phyloP scores from a whole-genome alignment of 176 grass and related monocot species.

The Elymus sibiricus region DNA sequence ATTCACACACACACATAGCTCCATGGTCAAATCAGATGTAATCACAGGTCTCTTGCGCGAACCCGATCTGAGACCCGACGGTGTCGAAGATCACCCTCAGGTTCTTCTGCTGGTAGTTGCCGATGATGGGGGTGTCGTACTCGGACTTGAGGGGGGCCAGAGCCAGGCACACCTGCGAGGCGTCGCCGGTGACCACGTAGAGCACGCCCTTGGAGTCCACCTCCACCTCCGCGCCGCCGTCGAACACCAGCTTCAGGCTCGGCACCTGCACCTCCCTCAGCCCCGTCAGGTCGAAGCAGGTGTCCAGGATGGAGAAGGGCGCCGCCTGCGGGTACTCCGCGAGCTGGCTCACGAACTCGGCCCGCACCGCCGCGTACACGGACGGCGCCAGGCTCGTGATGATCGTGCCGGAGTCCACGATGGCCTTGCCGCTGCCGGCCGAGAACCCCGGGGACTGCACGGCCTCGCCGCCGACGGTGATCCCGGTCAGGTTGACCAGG shows the following conservation, averaged over 20 bases:
- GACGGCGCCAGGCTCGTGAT: conserved; percentile 73
- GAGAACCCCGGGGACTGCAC: conserved; percentile 44
- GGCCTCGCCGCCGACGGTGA: conserved; percentile 47
- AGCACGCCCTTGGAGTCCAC: conserved; percentile 77
- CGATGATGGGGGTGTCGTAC: conserved; percentile 67
- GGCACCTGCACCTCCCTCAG: conserved; percentile 68
- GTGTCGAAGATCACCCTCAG: conserved; percentile 83
- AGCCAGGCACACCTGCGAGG: conserved; percentile 83
- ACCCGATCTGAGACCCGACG: conserved; percentile 53
- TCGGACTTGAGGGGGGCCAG: conserved; percentile 67
- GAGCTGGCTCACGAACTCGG: conserved; percentile 62
- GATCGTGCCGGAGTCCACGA: conserved; percentile 93
- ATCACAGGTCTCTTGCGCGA: conserved; percentile 76
- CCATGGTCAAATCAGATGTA: conserved; percentile 37
- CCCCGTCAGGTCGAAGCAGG: conserved; percentile 85
- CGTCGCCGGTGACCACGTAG: conserved; percentile 72
- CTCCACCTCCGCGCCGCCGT: conserved; percentile 49
- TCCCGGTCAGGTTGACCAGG: conserved; percentile 74
- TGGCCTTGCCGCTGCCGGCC: conserved; percentile 38
- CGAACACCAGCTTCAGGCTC: conserved; percentile 56
- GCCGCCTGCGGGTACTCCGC: conserved; percentile 46
- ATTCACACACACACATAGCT: no score
- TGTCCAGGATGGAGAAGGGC: conserved; percentile 71
- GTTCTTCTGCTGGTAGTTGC: conserved; percentile 98
- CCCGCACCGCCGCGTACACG: conserved; percentile 57